Base-by-base conservation (phyloP, 176 grass and related monocot genomes). In the Secale cereale region DNA sequence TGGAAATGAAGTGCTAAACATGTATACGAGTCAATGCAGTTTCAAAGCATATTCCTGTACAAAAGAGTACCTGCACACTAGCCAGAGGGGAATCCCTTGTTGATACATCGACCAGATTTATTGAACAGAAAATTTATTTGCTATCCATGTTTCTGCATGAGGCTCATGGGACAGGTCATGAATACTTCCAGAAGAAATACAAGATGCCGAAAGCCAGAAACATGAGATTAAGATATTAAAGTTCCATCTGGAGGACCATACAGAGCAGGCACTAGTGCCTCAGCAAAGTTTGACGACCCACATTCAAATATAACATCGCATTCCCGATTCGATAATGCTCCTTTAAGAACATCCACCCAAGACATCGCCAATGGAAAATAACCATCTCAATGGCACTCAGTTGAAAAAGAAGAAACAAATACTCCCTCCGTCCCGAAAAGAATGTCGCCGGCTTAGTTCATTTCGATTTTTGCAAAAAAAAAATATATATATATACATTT, bases 221-320 rank as follows among this genome's bases (percentile, higher is more conserved):
- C 36, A 59, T 81, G 75, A 68, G 79, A 86, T 87, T 85, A 77
- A 78, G 85, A 79, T 70, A 59, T 73, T 33, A 82, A 78, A 81
- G 64, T 81, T 80, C 72, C 85, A 86, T 70, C 77, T 78, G 8
- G 74, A 70, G 64, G 65, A 83, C 90, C 90, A 82, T 89, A 76
- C 65, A 98, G 74, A 80, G 89, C 37, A 92, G 96, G 96, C 39
- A 95, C 81, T 70, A 86, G 83, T 78, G 93, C 85, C 87, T 95
- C 93, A 12, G 96, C 93, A 77, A 98, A 98, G 86, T 98, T 98
- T 59, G 93, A 95, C 68, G 84, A 65, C 13, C 89, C 91, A 85
- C 96, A 98, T 85, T 98, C 96, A 57, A 85, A 92, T 81, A 92
- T 95, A 85, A 98, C 90, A 81, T 95, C 91, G 50, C 95, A 98